These are phyloP conservation scores for Bolboschoenoplectus hybrid DNA, from an alignment of 202 grass and related monocot genomes.

Conservation along the genomic window DNA sequence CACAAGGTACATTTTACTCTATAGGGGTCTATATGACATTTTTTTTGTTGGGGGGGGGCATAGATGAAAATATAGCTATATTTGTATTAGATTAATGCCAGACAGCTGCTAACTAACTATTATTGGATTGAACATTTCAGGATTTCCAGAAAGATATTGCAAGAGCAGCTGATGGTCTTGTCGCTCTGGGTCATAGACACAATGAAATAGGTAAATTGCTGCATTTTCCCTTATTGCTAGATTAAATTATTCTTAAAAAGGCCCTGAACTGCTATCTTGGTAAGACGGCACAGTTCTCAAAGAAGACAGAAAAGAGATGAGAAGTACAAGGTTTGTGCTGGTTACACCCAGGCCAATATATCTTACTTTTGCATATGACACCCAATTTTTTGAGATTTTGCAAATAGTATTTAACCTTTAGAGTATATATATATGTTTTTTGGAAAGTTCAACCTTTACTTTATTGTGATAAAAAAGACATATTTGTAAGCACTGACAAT, in stretches of 20 bases:
- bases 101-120: not conserved
- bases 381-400: not conserved
- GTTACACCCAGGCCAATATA: not conserved
- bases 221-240: constrained; percentile 25
- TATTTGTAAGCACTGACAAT: not conserved
- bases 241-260: not conserved
- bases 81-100: not conserved
- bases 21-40: not conserved
- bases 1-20: not conserved
- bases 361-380: not conserved
- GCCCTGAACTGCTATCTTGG: not conserved
- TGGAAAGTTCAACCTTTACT: not conserved
- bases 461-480: not conserved
- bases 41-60: not conserved
- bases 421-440: not conserved
- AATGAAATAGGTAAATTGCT: constrained; percentile 75
- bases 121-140: constrained; percentile 42
- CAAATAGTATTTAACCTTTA: not conserved
- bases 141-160: constrained; percentile 98
- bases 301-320: constrained; percentile 4
- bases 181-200: constrained; percentile 67
- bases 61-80: not conserved
- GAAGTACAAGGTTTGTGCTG: not conserved
- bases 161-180: constrained; percentile 75
- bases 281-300: not conserved